A percentile compares a stretch with the other conserved stretches of the same genome.
Evolutionary conservation across 140 eudicot genomes (phyloP).

Genomic region (Ambrosia hybrid): DNA sequence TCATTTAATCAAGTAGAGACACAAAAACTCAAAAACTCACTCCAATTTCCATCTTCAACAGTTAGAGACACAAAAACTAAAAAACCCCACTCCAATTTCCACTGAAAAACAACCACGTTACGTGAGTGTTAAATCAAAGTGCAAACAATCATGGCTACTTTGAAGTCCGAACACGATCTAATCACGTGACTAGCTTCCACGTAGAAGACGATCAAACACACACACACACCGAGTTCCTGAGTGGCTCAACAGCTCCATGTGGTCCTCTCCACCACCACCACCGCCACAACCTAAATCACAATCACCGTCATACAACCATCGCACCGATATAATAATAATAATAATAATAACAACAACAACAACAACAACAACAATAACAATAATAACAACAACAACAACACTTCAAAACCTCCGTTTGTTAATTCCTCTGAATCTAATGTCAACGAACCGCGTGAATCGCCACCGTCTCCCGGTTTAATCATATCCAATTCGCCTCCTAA

Average conservation of each 20-base stretch:
- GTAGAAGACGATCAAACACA: constrained; percentile 9
- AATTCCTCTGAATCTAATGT: constrained; percentile 24
- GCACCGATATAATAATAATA: neutral
- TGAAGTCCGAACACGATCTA: constrained; percentile 10
- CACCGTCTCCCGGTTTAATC: constrained; percentile 32
- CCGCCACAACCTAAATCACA: constrained; percentile 22
- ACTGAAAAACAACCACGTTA: constrained; percentile 4
- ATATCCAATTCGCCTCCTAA: constrained; percentile 37
- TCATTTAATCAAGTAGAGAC: too few relatives aligned
- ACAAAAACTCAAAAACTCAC: too few relatives aligned
- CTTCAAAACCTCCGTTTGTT: constrained; percentile 30
- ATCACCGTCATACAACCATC: constrained; percentile 10
- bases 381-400: neutral
- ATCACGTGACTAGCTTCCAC: constrained; percentile 33
- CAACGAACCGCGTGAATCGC: constrained; percentile 40
- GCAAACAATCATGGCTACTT: neutral
- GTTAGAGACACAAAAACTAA: too few relatives aligned
- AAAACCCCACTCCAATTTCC: too few relatives aligned
- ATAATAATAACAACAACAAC: too few relatives aligned
- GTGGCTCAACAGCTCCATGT: constrained; percentile 90
- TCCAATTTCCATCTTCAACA: too few relatives aligned
- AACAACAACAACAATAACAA: too few relatives aligned
- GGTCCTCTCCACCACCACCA: constrained; percentile 52
- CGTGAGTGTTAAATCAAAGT: constrained; percentile 23
- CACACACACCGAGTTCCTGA: constrained; percentile 60